Conservation (phyloP, 106 monocot genomes). For the Acorus gramineus region DNA sequence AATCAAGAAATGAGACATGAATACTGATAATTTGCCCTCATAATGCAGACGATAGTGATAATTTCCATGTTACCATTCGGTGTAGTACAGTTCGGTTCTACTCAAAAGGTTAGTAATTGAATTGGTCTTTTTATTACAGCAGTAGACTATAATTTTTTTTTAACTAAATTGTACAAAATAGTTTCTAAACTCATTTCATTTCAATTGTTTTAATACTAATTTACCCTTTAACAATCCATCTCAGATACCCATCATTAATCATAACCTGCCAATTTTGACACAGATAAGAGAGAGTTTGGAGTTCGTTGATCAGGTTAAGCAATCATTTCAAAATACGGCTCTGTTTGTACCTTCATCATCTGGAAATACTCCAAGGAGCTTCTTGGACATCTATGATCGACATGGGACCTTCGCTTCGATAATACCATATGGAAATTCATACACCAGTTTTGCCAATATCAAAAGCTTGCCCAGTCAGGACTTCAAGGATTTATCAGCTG, state of each 20-base stretch:
- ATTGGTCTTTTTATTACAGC: not conserved
- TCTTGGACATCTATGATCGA: constrained; percentile 6
- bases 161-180: too few species aligned
- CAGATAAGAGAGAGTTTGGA: constrained; percentile 51
- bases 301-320: constrained; percentile 39
- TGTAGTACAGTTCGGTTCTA: constrained; percentile 35
- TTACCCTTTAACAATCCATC: not conserved
- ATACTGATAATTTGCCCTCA: not conserved
- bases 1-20: too few species aligned
- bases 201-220: not conserved
- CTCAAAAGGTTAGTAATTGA: constrained; percentile 13
- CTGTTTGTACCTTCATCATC: not conserved
- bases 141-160: too few species aligned
- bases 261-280: not conserved
- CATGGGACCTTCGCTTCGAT: constrained; percentile 11
- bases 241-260: not conserved
- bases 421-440: constrained; percentile 5
- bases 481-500: constrained; percentile 1
- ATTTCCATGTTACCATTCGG: constrained; percentile 21
- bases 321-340: constrained; percentile 13
- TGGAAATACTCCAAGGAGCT: constrained; percentile 5
- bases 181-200: too few species aligned
- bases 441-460: constrained; percentile 4
- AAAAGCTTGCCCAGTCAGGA: constrained; percentile 6
- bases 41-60: constrained; percentile 26